Evolutionary conservation across 208 protist species (phyloP), one percentile per base, ranked within the genome.

Genomic region (Wallacemonas rigidus): DNA sequence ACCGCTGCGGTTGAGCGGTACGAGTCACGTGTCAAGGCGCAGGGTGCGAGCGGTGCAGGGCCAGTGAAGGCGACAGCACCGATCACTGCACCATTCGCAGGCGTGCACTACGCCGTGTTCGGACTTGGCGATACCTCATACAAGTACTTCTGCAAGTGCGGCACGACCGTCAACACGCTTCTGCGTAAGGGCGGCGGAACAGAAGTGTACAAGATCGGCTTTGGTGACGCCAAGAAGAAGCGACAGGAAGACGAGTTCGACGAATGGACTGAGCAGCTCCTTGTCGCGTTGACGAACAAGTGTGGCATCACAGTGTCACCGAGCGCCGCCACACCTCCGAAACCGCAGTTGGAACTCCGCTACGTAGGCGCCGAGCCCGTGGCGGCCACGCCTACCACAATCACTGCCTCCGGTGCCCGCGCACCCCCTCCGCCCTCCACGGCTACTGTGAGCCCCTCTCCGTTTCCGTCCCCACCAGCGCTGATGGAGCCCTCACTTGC

Each of bases 51-150:
- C 11, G 63, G 26, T 14, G 60, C 45, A 1, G 6, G 14, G 12
- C 36, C 36, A 51, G 17, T 38, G 40, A 9, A 7, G 53, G 43
- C 41, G 67, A 14, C 41, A 58, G 45, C 45, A 50, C 8, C 8
- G 45, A 50, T 6, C 12, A 50, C 58, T 51, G 58, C 72, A 17
- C 80, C 85, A 5, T 94, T 96, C 55, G 40, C 44, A 3, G 64
- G 80, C 38, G 55, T 98, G 3, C 61, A 74, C 61, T 98, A 88
- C 76, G 82, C 88, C n/a, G 88, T 98, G 1, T 98, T 99, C 74
- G 94, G 86, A 0, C 77, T 99, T 7, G 98, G 98, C 17, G 97
- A 98, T 71, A 96, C 77, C 39, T 98, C 98, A n/a, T 99, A 99
- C 83, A 97, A 98, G 76, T 93, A 98, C 78, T 99, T 94, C 76